Base-by-base conservation (phyloP, 1,284 basidiomycete species). In the Cutaneotrichosporon cyanovorans region DNA sequence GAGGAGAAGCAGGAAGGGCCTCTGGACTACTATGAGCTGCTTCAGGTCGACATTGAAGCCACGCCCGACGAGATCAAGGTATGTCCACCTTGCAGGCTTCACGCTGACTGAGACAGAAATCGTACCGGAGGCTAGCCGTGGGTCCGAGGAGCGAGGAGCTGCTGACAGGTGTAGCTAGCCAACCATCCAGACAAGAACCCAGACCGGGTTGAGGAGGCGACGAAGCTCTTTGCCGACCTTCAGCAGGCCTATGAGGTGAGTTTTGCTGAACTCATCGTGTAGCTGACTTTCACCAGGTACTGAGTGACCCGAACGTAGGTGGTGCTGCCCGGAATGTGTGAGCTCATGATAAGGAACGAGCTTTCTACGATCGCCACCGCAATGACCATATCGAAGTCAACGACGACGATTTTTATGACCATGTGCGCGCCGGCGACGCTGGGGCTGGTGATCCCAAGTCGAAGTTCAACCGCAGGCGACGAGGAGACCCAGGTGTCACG, bases 291-390 rank as follows among this genome's bases (percentile, higher is more conserved):
- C 20, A 6, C 16, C 48, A 88, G 85, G 81, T 90, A 45, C 76
- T 92, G 32, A 88, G 85, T 59, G 91, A 95, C 65, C 87, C 91
- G 46, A 88, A 93, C 77, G 90, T 88, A 71, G 71, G 79, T 40
- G 22, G 42, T 36, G 45, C 33, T 23, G 16, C 25, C 33, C 39
- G 35, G 18, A 4, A 32, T 9, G 20, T 11, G 32, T 58, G 4
- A 42, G 41, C n/a, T 14, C 25, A 28, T 28, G 5, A 5, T 4
- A 78, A 91, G 87, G 92, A 98, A 77, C 78, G 93, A 53, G 91
- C 93, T 35, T 98, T 92, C 87, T 98, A 98, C 68, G 93, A 98
- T 68, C 83, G 83, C n/a, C 92, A 97, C 68, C 80, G 87, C 37
- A 84, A 88, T 28, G 84, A 85, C n/a, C 76, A 90, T 8, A 77